phyloP scores from a whole-genome alignment of 192 early-diverging fungal genomes.

The Coemansia reversa region DNA sequence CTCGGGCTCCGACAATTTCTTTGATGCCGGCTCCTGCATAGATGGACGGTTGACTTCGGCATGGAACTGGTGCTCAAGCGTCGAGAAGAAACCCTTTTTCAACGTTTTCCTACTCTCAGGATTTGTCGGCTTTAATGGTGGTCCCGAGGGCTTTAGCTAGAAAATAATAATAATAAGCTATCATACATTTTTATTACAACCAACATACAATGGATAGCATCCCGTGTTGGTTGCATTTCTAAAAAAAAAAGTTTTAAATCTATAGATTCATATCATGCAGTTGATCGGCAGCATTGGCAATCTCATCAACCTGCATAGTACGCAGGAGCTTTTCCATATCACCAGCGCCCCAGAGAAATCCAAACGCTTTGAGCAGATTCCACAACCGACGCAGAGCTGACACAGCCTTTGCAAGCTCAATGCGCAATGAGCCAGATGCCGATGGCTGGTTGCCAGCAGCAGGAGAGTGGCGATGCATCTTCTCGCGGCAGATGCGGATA shows the following conservation, averaged over 20 bases:
- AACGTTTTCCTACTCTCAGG: slow-evolving; percentile 80
- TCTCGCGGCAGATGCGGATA: slow-evolving; percentile 31
- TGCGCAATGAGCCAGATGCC: not conserved
- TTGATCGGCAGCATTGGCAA: slow-evolving; percentile 40
- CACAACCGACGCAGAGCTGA: slow-evolving; percentile 36
- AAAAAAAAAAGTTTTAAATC: not conserved
- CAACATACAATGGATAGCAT: not conserved
- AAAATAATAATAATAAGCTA: not conserved
- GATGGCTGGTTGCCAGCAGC: not conserved
- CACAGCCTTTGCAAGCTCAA: slow-evolving; percentile 11
- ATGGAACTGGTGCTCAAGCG: slow-evolving; percentile 86
- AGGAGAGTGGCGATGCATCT: not conserved
- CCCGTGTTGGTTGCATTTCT: slow-evolving; percentile 1
- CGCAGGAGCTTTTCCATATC: slow-evolving; percentile 43
- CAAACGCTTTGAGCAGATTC: slow-evolving; percentile 43
- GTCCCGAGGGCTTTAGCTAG: slow-evolving; percentile 15
- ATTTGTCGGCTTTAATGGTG: slow-evolving; percentile 71
- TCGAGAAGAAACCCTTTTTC: slow-evolving; percentile 94
- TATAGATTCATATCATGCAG: slow-evolving; percentile 27
- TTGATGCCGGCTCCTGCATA: slow-evolving; percentile 92
- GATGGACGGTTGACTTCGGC: slow-evolving; percentile 93
- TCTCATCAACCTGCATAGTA: slow-evolving; percentile 49
- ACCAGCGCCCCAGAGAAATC: slow-evolving; percentile 39
- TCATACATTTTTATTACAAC: not conserved
- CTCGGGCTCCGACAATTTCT: slow-evolving; percentile 88